Conservation (phyloP, 2,329 filamentous ascomycete species). For the Venturia pyrina region DNA sequence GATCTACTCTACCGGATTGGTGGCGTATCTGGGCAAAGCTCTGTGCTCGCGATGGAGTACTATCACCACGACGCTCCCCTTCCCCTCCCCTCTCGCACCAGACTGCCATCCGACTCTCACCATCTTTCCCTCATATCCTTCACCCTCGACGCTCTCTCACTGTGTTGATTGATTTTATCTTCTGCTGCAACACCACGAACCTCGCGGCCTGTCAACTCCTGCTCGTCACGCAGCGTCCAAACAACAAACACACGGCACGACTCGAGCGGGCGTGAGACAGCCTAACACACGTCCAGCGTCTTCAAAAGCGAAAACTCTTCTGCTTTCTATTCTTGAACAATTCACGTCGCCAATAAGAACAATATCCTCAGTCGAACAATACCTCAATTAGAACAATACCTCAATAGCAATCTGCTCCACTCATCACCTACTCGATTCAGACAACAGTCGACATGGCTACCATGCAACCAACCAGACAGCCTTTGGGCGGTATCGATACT, state of each 20-base stretch:
- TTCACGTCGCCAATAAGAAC: background rate
- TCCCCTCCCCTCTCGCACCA: background rate
- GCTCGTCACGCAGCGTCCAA: background rate
- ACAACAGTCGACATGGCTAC: background rate
- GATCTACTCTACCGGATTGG: background rate
- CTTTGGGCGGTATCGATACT: slow-evolving; percentile 63
- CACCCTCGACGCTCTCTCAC: background rate
- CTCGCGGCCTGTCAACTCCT: background rate
- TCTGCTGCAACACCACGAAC: background rate
- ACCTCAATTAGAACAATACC: background rate
- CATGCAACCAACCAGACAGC: slow-evolving; percentile 50
- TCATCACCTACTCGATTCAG: background rate
- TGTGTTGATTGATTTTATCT: background rate
- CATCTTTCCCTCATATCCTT: background rate
- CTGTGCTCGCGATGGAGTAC: background rate
- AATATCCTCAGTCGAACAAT: background rate
- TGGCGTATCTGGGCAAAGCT: background rate
- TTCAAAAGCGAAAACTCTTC: background rate
- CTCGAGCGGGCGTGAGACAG: background rate
- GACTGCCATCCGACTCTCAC: background rate
- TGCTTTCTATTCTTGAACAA: background rate
- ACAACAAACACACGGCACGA: background rate
- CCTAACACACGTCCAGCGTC: background rate
- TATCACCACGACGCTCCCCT: background rate
- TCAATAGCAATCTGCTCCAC: background rate